Conservation (phyloP, 106 monocot species). For the Acanthochlamys bracteata region DNA sequence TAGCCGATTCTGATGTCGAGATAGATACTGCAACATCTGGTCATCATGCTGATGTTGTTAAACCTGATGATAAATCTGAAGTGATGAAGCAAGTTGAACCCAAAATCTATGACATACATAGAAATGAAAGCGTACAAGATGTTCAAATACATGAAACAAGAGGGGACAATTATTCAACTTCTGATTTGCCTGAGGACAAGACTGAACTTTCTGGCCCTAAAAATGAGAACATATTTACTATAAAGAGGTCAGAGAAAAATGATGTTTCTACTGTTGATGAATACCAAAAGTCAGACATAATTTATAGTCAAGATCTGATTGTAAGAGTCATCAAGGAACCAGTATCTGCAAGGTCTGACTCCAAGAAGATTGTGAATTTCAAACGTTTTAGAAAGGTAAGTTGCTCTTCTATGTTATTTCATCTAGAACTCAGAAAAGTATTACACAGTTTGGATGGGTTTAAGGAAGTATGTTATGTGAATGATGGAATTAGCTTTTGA, state of each 20-base stretch:
- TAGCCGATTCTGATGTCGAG: slow-evolving; percentile 88
- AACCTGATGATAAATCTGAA: slow-evolving; percentile 22
- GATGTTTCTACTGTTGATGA: slow-evolving; percentile 30
- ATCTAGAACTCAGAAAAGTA: no score
- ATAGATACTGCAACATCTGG: slow-evolving; percentile 59
- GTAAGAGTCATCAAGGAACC: slow-evolving; percentile 28
- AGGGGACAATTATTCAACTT: slow-evolving; percentile 3
- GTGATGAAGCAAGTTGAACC: no score
- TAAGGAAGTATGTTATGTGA: slow-evolving; percentile 1
- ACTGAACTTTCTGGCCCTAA: slow-evolving; percentile 4
- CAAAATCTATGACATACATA: no score
- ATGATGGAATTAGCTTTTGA: slow-evolving; percentile 1
- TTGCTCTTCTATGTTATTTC: background rate
- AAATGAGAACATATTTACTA: slow-evolving; percentile 5
- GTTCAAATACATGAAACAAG: slow-evolving; percentile 1
- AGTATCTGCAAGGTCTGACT: slow-evolving; percentile 6
- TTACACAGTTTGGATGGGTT: background rate
- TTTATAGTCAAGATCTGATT: slow-evolving; percentile 60
- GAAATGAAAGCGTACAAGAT: slow-evolving; percentile 16
- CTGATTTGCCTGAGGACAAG: background rate
- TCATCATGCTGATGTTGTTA: slow-evolving; percentile 6
- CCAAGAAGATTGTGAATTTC: slow-evolving; percentile 43
- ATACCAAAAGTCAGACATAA: slow-evolving; percentile 68
- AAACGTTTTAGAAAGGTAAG: slow-evolving; percentile 87
- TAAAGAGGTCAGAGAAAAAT: slow-evolving; percentile 37